These are phyloP conservation scores for Collybia sordida DNA, from an alignment of 768 basidiomycete genomes.

Conservation along the genomic window DNA sequence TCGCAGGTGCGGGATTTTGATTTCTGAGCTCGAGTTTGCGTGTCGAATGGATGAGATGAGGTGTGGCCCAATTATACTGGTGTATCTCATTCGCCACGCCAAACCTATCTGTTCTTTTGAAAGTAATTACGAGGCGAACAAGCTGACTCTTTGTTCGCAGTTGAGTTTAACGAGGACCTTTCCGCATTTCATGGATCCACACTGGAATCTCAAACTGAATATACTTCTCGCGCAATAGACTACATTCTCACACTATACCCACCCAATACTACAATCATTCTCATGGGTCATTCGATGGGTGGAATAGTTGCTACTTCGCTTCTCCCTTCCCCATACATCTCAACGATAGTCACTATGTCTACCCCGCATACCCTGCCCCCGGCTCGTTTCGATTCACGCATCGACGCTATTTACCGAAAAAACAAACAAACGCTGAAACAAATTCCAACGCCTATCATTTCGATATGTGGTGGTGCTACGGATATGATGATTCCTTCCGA, in stretches of 20 bases:
- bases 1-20: conserved; percentile 57
- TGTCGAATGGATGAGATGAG: too few species aligned
- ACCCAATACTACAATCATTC: conserved; percentile 56
- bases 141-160: conserved; percentile 34
- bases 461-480: conserved; percentile 88
- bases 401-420: conserved; percentile 69
- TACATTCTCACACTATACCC: conserved; percentile 83
- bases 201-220: conserved; percentile 76
- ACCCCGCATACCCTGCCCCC: conserved; percentile 90
- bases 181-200: conserved; percentile 94
- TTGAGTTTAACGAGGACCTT: conserved; percentile 96
- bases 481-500: conserved; percentile 94
- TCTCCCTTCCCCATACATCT: conserved; percentile 64
- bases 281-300: conserved; percentile 98
- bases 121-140: background rate
- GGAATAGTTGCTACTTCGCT: conserved; percentile 86
- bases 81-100: too few species aligned
- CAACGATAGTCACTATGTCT: conserved; percentile 92
- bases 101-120: too few species aligned
- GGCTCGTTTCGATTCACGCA: conserved; percentile 78
- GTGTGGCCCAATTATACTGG: too few species aligned
- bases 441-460: conserved; percentile 68
- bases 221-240: conserved; percentile 65
- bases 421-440: conserved; percentile 38
- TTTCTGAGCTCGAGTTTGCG: background rate